A percentile compares a stretch with the other conserved stretches of the same genome.
phyloP scores from a whole-genome alignment of 129 eudicot species.

The Flaveria brownii region DNA sequence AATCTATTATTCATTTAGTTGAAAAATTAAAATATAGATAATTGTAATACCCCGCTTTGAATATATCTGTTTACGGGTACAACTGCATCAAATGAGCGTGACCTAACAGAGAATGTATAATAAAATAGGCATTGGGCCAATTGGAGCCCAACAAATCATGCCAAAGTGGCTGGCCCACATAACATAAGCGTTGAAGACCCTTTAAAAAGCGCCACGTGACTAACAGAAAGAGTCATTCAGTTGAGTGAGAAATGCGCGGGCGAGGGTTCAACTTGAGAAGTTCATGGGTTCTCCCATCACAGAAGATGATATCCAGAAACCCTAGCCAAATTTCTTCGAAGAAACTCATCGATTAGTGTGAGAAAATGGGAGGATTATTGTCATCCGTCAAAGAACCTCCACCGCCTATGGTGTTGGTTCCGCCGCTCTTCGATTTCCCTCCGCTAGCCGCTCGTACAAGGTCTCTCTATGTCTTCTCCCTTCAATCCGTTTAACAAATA shows the following conservation, averaged over 20 bases:
- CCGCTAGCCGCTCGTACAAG: constrained; percentile 96
- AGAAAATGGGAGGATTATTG: constrained; percentile 60
- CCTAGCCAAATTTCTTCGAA: constrained; percentile 2
- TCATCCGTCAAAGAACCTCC: constrained; percentile 53
- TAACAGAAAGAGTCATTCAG: constrained; percentile 41
- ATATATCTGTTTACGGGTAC: too few species aligned
- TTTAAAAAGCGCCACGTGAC: constrained; percentile 34
- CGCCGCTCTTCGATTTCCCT: constrained; percentile 97
- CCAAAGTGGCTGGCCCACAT: constrained; percentile 1
- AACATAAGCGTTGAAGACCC: constrained; percentile 11
- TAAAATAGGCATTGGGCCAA: not conserved
- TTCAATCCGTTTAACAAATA: not conserved
- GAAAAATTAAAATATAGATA: too few species aligned
- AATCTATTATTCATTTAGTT: too few species aligned
- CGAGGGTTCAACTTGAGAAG: constrained; percentile 33
- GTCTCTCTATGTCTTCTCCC: constrained; percentile 25
- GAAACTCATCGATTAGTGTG: not conserved
- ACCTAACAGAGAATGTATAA: too few species aligned
- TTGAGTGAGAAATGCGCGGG: constrained; percentile 44
- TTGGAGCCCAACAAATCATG: not conserved
- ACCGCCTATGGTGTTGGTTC: constrained; percentile 95
- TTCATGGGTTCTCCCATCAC: constrained; percentile 28
- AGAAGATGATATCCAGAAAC: constrained; percentile 10
- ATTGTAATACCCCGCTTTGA: too few species aligned
- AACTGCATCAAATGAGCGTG: too few species aligned